Evolutionary conservation across 2,329 filamentous ascomycete species (phyloP).

Genomic region (Xylaria multiplex): DNA sequence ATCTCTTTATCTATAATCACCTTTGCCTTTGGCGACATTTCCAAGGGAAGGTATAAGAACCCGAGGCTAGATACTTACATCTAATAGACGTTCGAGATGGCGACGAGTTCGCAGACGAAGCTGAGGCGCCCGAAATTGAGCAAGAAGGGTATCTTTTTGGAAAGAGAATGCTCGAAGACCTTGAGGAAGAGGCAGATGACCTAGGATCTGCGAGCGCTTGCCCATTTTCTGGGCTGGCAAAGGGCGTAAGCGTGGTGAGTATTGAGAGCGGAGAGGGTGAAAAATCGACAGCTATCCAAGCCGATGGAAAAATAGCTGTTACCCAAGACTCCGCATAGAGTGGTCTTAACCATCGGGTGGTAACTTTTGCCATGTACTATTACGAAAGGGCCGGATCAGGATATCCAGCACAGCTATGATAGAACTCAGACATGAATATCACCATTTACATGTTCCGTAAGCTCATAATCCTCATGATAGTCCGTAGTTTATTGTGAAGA

Average conservation of each 20-base stretch:
- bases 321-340: background rate
- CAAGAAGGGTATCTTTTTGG: conserved; percentile 72
- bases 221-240: conserved; percentile 41
- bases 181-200: conserved; percentile 51
- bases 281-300: conserved; percentile 5
- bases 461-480: background rate
- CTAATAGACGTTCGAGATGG: conserved; percentile 63
- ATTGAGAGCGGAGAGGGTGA: conserved; percentile 8
- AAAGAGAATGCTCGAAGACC: conserved; percentile 63
- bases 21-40: background rate
- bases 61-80: conserved; percentile 17
- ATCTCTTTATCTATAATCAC: background rate
- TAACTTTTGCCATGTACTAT: conserved; percentile 18
- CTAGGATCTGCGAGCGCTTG: conserved; percentile 28
- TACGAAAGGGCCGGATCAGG: conserved; percentile 5
- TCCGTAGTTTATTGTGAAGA: background rate
- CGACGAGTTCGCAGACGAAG: conserved; percentile 64
- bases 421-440: background rate
- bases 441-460: background rate
- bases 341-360: background rate
- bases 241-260: conserved; percentile 23
- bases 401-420: conserved; percentile 5
- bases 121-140: conserved; percentile 63
- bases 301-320: background rate
- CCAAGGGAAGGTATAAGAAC: background rate